Base-by-base conservation (phyloP, 768 basidiomycete genomes). In the Collybia sordida region DNA sequence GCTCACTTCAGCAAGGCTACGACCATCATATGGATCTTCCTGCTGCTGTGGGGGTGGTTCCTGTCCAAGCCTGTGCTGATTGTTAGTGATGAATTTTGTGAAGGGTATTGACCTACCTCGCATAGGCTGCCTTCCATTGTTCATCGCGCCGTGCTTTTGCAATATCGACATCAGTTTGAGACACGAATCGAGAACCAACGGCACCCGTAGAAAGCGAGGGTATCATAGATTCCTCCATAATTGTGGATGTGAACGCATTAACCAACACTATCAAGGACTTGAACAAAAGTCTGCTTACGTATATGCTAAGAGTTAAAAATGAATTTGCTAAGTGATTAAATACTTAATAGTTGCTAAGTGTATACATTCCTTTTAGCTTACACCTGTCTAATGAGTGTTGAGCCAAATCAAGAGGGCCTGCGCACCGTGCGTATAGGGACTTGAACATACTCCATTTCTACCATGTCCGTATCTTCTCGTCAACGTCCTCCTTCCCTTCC, bases 101-200 rank as follows among this genome's bases (percentile, higher is more conserved):
- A 17, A 25, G 19, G 27, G 15, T 25, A 42, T 37, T 38, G n/a
- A 28, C 53, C 52, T 52, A 84, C 88, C 88, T 80, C 37, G 90
- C 91, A 67, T 93, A 93, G 22, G 91, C 91, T 12, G 90, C 91
- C 60, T 86, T 90, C 91, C 91, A 93, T 59, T 91, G 88, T 59
- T 90, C 90, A 5, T 93, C 91, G 54, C 83, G 74, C 24, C 83
- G 74, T 6, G 79, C 73, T 47, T 82, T 87, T 31, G 88, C 88
- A 18, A 76, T 71, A 34, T 93, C 91, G 39, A 93, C 69, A 46
- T 93, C 91, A 14, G 77, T 76, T 66, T 90, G 83, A 37, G 90
- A 84, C 54, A 93, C 81, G 68, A 93, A 93, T 47, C 91, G 85
- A 37, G 90, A 89, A 64, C 90, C 88, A 39, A 93, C 90, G 31